phyloP scores from a whole-genome alignment of 2,329 filamentous ascomycete species.

The Xylariaceae sp. region DNA sequence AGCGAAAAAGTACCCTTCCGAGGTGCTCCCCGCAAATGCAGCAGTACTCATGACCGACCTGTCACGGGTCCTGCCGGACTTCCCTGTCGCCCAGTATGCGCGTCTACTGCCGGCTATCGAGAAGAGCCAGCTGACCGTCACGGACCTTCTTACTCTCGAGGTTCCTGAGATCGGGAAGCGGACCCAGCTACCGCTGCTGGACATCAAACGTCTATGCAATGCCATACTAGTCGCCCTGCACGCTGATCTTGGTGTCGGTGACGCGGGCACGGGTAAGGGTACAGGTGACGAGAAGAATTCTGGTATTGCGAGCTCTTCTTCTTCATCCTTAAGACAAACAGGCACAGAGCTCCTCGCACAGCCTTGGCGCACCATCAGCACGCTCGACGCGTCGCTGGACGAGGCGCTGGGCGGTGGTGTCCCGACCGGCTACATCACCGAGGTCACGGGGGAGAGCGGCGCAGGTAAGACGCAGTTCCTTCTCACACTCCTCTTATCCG shows the following conservation, averaged over 20 bases:
- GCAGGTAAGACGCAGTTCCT: conserved; percentile 96
- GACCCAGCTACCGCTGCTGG: conserved; percentile 79
- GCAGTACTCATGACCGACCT: conserved; percentile 79
- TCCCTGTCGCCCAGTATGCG: conserved; percentile 73
- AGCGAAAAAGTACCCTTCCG: too few relatives aligned
- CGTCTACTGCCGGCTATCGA: conserved; percentile 83
- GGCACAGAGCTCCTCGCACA: conserved; percentile 47
- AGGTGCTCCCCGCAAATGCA: conserved; percentile 29
- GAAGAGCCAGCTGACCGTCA: conserved; percentile 75
- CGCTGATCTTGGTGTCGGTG: conserved; percentile 57
- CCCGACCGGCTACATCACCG: conserved; percentile 80
- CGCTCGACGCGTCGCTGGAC: conserved; percentile 78
- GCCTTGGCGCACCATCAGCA: conserved; percentile 72
- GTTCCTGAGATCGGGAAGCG: conserved; percentile 83
- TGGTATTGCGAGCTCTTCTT: background rate
- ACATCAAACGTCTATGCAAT: conserved; percentile 76
- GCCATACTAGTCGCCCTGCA: conserved; percentile 73
- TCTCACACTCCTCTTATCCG: conserved; percentile 80
- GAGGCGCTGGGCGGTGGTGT: conserved; percentile 76
- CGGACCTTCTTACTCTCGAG: conserved; percentile 86
- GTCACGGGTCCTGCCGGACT: conserved; percentile 79
- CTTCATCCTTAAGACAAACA: conserved; percentile 38
- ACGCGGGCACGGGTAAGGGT: background rate
- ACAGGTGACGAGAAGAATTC: background rate
- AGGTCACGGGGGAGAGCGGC: conserved; percentile 92